A percentile compares a stretch with the other conserved stretches of the same genome.
Evolutionary conservation across 345 rosid species (phyloP).

Genomic region (Lepidium africanum): DNA sequence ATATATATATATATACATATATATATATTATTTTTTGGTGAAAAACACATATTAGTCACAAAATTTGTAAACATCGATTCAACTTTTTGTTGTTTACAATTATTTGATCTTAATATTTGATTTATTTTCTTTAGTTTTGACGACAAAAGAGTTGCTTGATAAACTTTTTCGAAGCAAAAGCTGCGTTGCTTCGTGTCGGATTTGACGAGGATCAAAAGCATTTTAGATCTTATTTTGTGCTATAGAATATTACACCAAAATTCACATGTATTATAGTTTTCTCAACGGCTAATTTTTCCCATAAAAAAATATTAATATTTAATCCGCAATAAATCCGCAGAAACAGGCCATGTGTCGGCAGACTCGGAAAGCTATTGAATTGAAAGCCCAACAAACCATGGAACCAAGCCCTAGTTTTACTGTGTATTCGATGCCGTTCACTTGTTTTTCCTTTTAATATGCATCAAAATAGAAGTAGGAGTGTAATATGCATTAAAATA

Average conservation of each 20-base stretch:
- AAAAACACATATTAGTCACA: neutral
- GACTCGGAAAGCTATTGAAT: neutral
- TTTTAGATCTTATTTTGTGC: constrained; percentile 12
- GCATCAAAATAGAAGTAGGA: neutral
- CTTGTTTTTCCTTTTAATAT: neutral
- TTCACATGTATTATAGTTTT: neutral
- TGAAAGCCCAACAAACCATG: constrained; percentile 7
- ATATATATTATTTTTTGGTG: too few species aligned
- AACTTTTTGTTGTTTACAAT: neutral
- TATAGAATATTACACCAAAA: constrained; percentile 6
- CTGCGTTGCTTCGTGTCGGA: constrained; percentile 2
- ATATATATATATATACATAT: too few species aligned
- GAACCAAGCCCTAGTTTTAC: neutral
- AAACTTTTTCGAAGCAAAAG: neutral
- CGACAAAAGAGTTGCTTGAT: constrained; percentile 15
- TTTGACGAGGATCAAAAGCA: constrained; percentile 20
- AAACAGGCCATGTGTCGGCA: constrained; percentile 7
- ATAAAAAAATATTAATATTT: neutral
- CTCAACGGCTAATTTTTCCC: neutral
- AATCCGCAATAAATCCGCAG: neutral
- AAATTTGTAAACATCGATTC: neutral
- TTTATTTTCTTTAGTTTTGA: neutral
- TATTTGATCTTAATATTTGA: neutral
- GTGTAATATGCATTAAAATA: neutral
- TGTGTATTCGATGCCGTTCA: constrained; percentile 1